Evolutionary conservation across 1,139 yeast genomes (phyloP).

Genomic region (Arxiozyma telluris): DNA sequence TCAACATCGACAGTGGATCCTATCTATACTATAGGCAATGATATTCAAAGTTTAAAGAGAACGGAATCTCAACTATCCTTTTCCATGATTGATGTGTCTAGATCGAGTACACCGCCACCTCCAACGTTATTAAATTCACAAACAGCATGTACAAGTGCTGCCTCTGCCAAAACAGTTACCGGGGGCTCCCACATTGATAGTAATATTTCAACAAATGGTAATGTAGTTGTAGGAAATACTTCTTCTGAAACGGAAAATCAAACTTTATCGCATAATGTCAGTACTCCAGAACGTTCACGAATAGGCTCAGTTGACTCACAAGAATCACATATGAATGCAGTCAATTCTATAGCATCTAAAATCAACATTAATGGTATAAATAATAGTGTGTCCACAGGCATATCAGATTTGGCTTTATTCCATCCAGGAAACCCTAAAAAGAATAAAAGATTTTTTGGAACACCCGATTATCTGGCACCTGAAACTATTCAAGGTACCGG

Average conservation of each 20-base stretch:
- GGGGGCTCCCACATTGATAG: not conserved
- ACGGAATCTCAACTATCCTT: slow-evolving; percentile 29
- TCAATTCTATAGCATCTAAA: not conserved
- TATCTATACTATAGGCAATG: slow-evolving; percentile 27
- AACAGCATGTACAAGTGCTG: not conserved
- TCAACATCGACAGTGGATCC: not conserved
- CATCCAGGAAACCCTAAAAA: slow-evolving; percentile 50
- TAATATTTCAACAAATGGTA: not conserved
- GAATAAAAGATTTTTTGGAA: slow-evolving; percentile 72
- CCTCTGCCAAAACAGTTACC: not conserved
- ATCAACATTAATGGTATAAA: not conserved
- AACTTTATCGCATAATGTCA: not conserved
- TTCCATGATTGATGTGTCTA: slow-evolving; percentile 21
- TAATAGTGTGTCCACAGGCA: slow-evolving; percentile 5
- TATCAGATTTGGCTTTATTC: slow-evolving; percentile 47
- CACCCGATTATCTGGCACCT: slow-evolving; percentile 96
- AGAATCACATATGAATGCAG: slow-evolving; percentile 2
- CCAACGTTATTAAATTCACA: slow-evolving; percentile 6
- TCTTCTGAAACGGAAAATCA: slow-evolving; percentile 2
- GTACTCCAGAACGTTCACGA: slow-evolving; percentile 10
- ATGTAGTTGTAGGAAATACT: not conserved
- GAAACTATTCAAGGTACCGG: slow-evolving; percentile 84
- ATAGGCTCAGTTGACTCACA: slow-evolving; percentile 7
- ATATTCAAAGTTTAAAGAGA: slow-evolving; percentile 24
- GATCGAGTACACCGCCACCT: slow-evolving; percentile 28